A percentile compares a stretch with the other conserved stretches of the same genome.
These are phyloP conservation scores for Penicillium turbatum DNA, from an alignment of 495 filamentous ascomycete genomes.

Conservation along the genomic window DNA sequence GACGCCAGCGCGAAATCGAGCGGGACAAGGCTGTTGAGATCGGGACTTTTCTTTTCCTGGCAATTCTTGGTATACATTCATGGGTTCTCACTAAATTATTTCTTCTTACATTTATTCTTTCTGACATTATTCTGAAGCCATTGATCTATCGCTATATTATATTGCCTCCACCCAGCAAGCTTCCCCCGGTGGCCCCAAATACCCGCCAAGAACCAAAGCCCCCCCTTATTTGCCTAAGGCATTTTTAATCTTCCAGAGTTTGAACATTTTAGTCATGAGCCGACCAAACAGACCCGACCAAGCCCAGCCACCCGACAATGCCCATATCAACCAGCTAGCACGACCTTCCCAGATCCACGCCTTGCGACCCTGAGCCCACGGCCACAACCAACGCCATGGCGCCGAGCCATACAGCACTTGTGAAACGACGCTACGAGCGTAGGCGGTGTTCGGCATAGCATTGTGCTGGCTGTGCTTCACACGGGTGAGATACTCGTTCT, in stretches of 20 bases:
- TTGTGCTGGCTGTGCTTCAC: slow-evolving; percentile 54
- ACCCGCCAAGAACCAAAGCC: neutral
- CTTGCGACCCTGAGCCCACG: slow-evolving; percentile 38
- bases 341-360: slow-evolving; percentile 52
- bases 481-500: slow-evolving; percentile 47
- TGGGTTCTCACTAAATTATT: too few relatives aligned
- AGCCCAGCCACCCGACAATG: slow-evolving; percentile 41
- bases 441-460: slow-evolving; percentile 48
- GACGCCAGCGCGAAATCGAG: slow-evolving; percentile 27
- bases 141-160: neutral
- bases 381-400: slow-evolving; percentile 47
- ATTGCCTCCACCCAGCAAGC: neutral
- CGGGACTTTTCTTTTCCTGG: slow-evolving; percentile 1
- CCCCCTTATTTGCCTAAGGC: slow-evolving; percentile 11
- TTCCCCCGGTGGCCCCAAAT: too few relatives aligned
- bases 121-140: neutral
- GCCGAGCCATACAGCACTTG: slow-evolving; percentile 48
- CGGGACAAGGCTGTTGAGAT: slow-evolving; percentile 16
- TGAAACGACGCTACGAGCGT: slow-evolving; percentile 54
- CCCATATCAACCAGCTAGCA: slow-evolving; percentile 47
- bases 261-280: slow-evolving; percentile 46
- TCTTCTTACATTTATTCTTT: neutral
- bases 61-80: neutral
- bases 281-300: slow-evolving; percentile 41
- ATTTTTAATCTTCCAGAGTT: slow-evolving; percentile 34